A percentile compares a stretch with the other conserved stretches of the same genome.
These are phyloP conservation scores for Aspergillus saccharolyticus DNA, from an alignment of 495 filamentous ascomycete species.

Conservation along the genomic window DNA sequence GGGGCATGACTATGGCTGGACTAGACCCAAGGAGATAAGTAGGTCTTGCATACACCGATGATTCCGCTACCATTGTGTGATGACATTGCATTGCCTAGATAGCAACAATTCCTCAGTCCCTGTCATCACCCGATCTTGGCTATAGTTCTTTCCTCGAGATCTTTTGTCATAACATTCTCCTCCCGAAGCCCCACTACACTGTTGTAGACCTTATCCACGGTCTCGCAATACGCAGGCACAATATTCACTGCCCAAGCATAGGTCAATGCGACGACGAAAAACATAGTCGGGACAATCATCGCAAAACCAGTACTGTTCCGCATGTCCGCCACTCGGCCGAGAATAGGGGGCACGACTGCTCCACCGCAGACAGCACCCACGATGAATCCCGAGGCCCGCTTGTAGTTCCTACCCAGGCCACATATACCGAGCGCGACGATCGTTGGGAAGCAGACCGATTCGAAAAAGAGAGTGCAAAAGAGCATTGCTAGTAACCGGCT, in stretches of 20 bases:
- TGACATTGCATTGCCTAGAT: not conserved
- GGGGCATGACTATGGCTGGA: too few relatives aligned
- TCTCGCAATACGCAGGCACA: constrained; percentile 51
- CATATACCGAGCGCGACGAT: constrained; percentile 59
- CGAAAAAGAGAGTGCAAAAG: constrained; percentile 55
- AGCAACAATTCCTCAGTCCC: constrained; percentile 9
- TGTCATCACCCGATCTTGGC: constrained; percentile 2
- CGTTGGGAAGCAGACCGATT: constrained; percentile 58
- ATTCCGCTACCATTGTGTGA: not conserved
- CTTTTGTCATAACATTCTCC: constrained; percentile 14
- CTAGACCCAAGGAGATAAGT: too few relatives aligned
- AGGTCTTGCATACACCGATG: too few relatives aligned
- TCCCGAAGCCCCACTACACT: constrained; percentile 47
- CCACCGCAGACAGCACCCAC: constrained; percentile 55
- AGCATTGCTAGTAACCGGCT: constrained; percentile 40
- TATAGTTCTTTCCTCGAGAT: constrained; percentile 24
- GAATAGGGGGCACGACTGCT: constrained; percentile 46
- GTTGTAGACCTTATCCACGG: constrained; percentile 54
- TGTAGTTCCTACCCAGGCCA: constrained; percentile 55
- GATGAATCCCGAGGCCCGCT: constrained; percentile 53
- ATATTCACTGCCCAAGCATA: constrained; percentile 63
- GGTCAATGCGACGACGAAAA: constrained; percentile 51
- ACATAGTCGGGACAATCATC: constrained; percentile 54
- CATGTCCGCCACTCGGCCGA: constrained; percentile 46
- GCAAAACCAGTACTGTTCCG: constrained; percentile 44